These are phyloP conservation scores for Diaporthe capsici DNA, from an alignment of 2,329 filamentous ascomycete genomes.

Conservation along the genomic window DNA sequence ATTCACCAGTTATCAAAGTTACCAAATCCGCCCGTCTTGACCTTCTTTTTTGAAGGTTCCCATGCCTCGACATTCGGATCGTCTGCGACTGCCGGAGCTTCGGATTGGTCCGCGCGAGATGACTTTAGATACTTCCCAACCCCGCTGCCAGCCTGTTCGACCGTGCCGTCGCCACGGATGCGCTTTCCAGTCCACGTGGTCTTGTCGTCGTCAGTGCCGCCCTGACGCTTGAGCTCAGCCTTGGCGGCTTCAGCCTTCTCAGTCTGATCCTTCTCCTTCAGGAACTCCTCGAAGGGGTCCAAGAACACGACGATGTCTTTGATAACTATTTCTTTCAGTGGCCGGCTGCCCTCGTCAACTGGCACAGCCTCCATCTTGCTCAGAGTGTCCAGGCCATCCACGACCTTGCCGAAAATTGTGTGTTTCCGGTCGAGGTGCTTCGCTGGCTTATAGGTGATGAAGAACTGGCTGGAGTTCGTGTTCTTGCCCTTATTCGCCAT, in stretches of 20 bases:
- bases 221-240: slow-evolving; percentile 73
- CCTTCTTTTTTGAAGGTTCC: slow-evolving; percentile 85
- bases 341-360: slow-evolving; percentile 81
- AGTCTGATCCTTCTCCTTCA: slow-evolving; percentile 78
- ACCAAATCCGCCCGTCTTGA: slow-evolving; percentile 85
- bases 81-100: slow-evolving; percentile 57
- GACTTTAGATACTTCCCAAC: slow-evolving; percentile 89
- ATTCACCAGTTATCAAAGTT: slow-evolving; percentile 92
- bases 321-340: slow-evolving; percentile 84
- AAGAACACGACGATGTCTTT: slow-evolving; percentile 88
- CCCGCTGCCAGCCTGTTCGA: slow-evolving; percentile 58
- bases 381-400: slow-evolving; percentile 81
- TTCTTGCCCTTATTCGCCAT: slow-evolving; percentile 99
- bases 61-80: slow-evolving; percentile 73
- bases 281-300: slow-evolving; percentile 95
- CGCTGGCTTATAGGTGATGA: slow-evolving; percentile 88
- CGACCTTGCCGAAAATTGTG: slow-evolving; percentile 93
- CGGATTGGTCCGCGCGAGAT: slow-evolving; percentile 54
- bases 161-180: slow-evolving; percentile 76
- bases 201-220: slow-evolving; percentile 87
- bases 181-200: slow-evolving; percentile 98
- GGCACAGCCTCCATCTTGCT: slow-evolving; percentile 82
- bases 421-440: slow-evolving; percentile 95
- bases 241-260: slow-evolving; percentile 71
- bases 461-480: slow-evolving; percentile 95